Evolutionary conservation across 371 early-diverging fungal genomes (phyloP).

Genomic region (Saksenaea oblongispora): DNA sequence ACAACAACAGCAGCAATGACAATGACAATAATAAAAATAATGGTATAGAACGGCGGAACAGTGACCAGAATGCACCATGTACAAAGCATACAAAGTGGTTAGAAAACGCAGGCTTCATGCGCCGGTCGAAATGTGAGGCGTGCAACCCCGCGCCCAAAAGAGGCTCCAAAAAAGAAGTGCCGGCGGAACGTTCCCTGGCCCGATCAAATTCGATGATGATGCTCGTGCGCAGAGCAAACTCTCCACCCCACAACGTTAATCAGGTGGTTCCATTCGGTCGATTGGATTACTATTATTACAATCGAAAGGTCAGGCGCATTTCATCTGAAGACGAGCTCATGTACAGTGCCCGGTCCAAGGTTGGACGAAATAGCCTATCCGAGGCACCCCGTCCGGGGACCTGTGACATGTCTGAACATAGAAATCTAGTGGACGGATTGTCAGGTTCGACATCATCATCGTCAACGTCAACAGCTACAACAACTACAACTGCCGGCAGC

Average conservation of each 20-base stretch:
- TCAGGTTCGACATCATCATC: constrained; percentile 6
- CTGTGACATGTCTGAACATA: neutral
- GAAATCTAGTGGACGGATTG: neutral
- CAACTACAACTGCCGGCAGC: constrained; percentile 2
- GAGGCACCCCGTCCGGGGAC: constrained; percentile 5
- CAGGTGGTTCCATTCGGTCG: neutral
- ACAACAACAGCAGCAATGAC: no score
- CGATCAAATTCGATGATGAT: constrained; percentile 18
- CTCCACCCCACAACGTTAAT: neutral
- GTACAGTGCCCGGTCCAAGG: constrained; percentile 5
- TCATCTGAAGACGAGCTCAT: neutral
- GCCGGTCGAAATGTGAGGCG: constrained; percentile 23
- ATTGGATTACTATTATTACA: neutral
- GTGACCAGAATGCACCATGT: neutral
- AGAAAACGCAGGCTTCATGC: constrained; percentile 18
- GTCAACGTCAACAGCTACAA: constrained; percentile 2
- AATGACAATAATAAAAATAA: no score
- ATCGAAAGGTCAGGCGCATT: constrained; percentile 1
- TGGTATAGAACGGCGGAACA: neutral
- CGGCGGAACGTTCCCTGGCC: constrained; percentile 9
- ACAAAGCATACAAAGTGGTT: constrained; percentile 22
- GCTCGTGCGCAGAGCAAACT: constrained; percentile 8
- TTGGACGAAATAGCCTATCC: neutral
- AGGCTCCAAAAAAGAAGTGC: neutral
- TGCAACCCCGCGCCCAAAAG: constrained; percentile 15